Conservation (phyloP, 768 basidiomycete genomes). For the Amanita exitialis region DNA sequence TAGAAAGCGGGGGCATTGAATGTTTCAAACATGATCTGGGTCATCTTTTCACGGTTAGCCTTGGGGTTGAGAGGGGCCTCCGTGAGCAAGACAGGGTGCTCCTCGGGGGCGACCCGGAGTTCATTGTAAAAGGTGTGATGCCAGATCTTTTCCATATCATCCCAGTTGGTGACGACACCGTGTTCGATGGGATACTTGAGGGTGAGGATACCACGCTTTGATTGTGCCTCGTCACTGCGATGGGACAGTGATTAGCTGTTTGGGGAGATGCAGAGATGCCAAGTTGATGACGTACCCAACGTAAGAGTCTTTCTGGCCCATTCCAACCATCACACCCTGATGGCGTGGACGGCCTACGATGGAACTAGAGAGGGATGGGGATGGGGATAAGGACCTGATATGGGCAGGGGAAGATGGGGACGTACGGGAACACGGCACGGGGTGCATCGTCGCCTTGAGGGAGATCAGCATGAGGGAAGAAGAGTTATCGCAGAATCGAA, state of each 20-base stretch:
- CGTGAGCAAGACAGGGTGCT: constrained; percentile 86
- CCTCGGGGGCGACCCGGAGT: constrained; percentile 86
- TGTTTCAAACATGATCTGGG: constrained; percentile 95
- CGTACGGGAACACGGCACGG: constrained; percentile 93
- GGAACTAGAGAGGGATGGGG: constrained; percentile 36
- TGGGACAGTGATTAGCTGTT: constrained; percentile 10
- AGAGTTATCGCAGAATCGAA: constrained; percentile 6
- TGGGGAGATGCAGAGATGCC: neutral
- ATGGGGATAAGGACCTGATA: constrained; percentile 1
- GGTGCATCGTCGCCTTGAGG: constrained; percentile 77
- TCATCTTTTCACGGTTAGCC: constrained; percentile 90
- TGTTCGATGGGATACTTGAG: constrained; percentile 93
- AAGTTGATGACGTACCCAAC: constrained; percentile 55
- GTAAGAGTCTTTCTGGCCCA: constrained; percentile 95
- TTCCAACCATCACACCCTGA: constrained; percentile 94
- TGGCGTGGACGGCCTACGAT: constrained; percentile 94
- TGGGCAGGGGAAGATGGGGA: constrained; percentile 10
- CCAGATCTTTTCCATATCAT: constrained; percentile 99
- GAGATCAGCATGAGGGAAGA: constrained; percentile 13
- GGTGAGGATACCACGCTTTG: constrained; percentile 90
- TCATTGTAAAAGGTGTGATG: constrained; percentile 97
- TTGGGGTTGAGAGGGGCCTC: constrained; percentile 92
- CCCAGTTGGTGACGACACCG: constrained; percentile 97
- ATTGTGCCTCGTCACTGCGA: constrained; percentile 79
- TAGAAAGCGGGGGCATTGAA: constrained; percentile 92